A percentile compares a stretch with the other conserved stretches of the same genome.
Evolutionary conservation across 345 rosid species (phyloP).

Genomic region (Cardamine chenopodiifolia): DNA sequence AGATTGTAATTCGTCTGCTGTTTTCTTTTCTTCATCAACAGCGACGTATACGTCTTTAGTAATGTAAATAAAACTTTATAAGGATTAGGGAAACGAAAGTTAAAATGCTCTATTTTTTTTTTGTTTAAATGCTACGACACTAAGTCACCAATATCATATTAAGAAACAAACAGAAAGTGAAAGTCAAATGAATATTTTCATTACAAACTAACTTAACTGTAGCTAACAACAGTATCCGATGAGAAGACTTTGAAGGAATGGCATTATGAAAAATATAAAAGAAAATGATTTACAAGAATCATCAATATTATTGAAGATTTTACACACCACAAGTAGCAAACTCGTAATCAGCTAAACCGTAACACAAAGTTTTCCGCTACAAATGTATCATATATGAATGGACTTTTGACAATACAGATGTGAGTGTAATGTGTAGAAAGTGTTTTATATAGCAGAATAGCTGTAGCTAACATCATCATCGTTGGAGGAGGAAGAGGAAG

Average conservation of each 20-base stretch:
- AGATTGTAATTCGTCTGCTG: constrained; percentile 45
- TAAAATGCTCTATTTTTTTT: background rate
- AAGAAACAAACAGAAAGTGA: background rate
- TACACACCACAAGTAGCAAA: constrained; percentile 27
- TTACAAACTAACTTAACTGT: background rate
- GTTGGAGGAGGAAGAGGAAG: constrained; percentile 21
- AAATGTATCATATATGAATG: constrained; percentile 9
- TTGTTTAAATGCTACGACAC: background rate
- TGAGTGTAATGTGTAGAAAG: background rate
- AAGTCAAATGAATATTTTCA: background rate
- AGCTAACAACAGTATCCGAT: background rate
- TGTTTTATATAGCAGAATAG: constrained; percentile 57
- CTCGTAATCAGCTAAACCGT: constrained; percentile 17
- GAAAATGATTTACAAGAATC: background rate
- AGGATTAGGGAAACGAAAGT: background rate
- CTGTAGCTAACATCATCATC: constrained; percentile 46
- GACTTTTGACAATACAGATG: constrained; percentile 11
- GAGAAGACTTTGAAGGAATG: background rate
- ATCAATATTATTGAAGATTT: background rate
- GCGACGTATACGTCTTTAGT: constrained; percentile 47
- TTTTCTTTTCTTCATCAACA: constrained; percentile 41
- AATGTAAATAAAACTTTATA: background rate
- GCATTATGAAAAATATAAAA: background rate
- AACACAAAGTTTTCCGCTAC: constrained; percentile 10
- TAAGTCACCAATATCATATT: background rate